phyloP scores from a whole-genome alignment of 257 asterid genomes.

The Penstemon newberryi region DNA sequence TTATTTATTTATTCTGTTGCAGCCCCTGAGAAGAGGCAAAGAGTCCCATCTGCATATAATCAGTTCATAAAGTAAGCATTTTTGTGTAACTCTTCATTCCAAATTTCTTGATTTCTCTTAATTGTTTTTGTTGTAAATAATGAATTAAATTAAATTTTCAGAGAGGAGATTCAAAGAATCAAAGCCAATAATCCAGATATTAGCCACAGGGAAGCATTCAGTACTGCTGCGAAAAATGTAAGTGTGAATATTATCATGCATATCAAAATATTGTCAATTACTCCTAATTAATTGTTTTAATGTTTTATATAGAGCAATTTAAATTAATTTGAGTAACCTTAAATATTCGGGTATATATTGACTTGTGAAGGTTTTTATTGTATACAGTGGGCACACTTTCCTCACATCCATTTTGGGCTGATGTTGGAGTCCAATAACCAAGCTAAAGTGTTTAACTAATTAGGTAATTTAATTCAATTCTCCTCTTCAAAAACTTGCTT shows the following conservation, averaged over 20 bases:
- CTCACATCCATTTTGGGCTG: constrained; percentile 91
- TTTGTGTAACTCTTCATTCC: neutral
- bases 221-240: constrained; percentile 94
- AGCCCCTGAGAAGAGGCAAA: constrained; percentile 95
- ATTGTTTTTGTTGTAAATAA: neutral
- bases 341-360: neutral
- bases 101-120: neutral
- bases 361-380: neutral
- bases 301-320: neutral
- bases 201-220: constrained; percentile 88
- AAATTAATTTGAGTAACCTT: neutral
- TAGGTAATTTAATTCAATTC: neutral
- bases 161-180: constrained; percentile 92
- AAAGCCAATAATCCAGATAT: constrained; percentile 85
- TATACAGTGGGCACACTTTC: constrained; percentile 87
- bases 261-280: too few relatives aligned
- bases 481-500: too few relatives aligned
- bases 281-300: neutral
- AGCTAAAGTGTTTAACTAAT: constrained; percentile 44
- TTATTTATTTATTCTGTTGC: constrained; percentile 22
- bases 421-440: constrained; percentile 76
- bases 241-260: constrained; percentile 13
- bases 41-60: constrained; percentile 91
- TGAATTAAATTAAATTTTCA: constrained; percentile 23
- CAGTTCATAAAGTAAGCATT: constrained; percentile 82